Percentiles rank a stretch among this genome's conserved stretches.
These are phyloP conservation scores for Alectoria sarmentosa DNA, from an alignment of 495 filamentous ascomycete genomes.

Conservation along the genomic window DNA sequence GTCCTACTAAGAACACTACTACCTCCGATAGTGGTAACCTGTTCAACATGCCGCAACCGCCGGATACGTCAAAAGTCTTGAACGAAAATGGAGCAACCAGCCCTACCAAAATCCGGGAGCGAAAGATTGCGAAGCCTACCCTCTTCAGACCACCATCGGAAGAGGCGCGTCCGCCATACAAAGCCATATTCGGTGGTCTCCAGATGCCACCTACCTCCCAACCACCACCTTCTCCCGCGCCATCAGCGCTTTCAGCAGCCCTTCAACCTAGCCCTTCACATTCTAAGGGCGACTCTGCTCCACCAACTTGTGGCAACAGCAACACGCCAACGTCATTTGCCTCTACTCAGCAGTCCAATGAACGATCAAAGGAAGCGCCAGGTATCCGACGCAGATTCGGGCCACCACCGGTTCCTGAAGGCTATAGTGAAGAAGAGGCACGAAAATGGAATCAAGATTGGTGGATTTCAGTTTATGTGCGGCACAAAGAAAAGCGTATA, in stretches of 20 bases:
- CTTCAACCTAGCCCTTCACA: neutral
- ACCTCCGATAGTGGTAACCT: neutral
- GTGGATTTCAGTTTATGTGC: conserved; percentile 23
- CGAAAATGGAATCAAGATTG: conserved; percentile 22
- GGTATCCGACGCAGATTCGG: conserved; percentile 10
- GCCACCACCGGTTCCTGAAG: conserved; percentile 18
- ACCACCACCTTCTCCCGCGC: conserved; percentile 15
- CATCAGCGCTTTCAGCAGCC: neutral
- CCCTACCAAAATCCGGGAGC: neutral
- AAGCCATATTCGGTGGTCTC: neutral
- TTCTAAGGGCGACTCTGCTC: neutral
- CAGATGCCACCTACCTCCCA: conserved; percentile 9
- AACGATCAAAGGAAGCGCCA: conserved; percentile 6
- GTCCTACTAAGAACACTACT: neutral
- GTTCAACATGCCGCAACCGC: neutral
- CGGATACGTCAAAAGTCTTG: neutral
- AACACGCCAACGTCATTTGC: conserved; percentile 10
- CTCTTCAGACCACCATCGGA: neutral
- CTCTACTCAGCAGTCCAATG: neutral
- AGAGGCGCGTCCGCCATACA: neutral
- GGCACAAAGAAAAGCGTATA: conserved; percentile 14
- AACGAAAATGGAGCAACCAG: neutral
- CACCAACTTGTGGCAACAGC: neutral
- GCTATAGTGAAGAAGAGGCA: conserved; percentile 19
- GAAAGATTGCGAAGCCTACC: conserved; percentile 5